phyloP scores from a whole-genome alignment of 83 land plant species.

The Diphasiastrum complanatum region DNA sequence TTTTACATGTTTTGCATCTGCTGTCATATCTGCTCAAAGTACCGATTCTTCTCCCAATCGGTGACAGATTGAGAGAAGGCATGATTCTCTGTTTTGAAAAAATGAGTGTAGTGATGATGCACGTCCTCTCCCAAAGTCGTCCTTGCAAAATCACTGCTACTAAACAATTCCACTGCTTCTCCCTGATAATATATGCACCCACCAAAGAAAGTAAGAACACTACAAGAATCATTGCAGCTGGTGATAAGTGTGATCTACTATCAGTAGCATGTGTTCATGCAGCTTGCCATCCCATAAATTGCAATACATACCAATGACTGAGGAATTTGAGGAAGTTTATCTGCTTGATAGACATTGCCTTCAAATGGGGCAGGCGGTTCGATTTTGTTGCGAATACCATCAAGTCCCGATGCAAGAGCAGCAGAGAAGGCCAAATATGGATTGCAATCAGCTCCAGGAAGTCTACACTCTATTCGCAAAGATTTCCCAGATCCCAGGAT shows the following conservation, averaged over 20 bases:
- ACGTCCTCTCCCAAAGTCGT: constrained; percentile 22
- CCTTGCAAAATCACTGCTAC: constrained; percentile 21
- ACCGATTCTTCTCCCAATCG: constrained; percentile 27
- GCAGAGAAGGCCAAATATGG: constrained; percentile 27
- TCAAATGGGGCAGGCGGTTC: constrained; percentile 23
- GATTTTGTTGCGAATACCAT: constrained; percentile 24
- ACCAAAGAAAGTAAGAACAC: background rate
- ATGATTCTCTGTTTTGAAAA: constrained; percentile 17
- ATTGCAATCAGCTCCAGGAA: constrained; percentile 32
- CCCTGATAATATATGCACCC: constrained; percentile 14
- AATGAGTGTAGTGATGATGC: constrained; percentile 25
- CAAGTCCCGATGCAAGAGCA: constrained; percentile 29
- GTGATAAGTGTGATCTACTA: background rate
- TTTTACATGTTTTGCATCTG: too few relatives aligned
- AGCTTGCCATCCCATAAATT: background rate
- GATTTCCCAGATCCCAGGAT: constrained; percentile 27
- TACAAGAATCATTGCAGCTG: background rate
- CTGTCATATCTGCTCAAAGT: constrained; percentile 25
- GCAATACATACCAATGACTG: constrained; percentile 19
- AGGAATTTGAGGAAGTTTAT: constrained; percentile 18
- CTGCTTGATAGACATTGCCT: constrained; percentile 20
- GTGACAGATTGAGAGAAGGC: constrained; percentile 26
- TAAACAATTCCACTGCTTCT: constrained; percentile 19
- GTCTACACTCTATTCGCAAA: constrained; percentile 24
- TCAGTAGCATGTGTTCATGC: background rate